Evolutionary conservation across 1,284 basidiomycete genomes (phyloP), one percentile per base, ranked within the genome.

Genomic region (Leccinum pachyderme): DNA sequence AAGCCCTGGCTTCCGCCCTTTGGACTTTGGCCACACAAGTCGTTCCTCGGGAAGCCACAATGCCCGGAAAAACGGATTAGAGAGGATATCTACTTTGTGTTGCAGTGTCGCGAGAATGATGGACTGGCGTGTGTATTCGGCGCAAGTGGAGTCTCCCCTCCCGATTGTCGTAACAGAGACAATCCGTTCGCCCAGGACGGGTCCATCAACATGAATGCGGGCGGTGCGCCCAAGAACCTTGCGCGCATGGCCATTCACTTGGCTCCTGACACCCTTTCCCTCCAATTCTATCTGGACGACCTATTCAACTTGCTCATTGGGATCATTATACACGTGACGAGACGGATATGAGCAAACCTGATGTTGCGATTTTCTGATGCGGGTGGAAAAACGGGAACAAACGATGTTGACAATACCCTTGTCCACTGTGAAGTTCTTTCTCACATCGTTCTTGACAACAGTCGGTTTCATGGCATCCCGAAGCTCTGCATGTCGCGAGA

Each of bases 391-490:
- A 1, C 80, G 75, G 13, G 59, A 63, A 12, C 73, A 79, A 2
- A 46, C 51, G 0, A 81, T 58, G 3, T 69, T 62, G n/a, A 78
- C 46, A 0, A 52, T 47, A 12, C 57, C 68, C 56, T 66, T 60
- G 54, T 66, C 66, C 46, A 31, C 28, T 5, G 47, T 64, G 53
- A 65, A 72, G 6, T 59, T 33, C 15, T 47, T 59, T 12, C 46
- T 58, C 44, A 82, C 73, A 9, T 83, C 81, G 54, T 85, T 81
- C 44, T 66, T 70, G 12, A 71, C 64, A 1, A 49, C 33, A 1
- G 61, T 63, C 0, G 81, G 75, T 51, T 79, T 78, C 55, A 75
- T 54, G 0, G 64, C 61, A 5, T 73, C 66, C 4, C 77, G 64
- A 7, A 70, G 72, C 15, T 75, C 69, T 12, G 71, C 71, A 29